Percentiles rank a stretch among this genome's conserved stretches.
Evolutionary conservation across 2,329 filamentous ascomycete genomes (phyloP).

Genomic region (Trichoderma atrobrunneum): DNA sequence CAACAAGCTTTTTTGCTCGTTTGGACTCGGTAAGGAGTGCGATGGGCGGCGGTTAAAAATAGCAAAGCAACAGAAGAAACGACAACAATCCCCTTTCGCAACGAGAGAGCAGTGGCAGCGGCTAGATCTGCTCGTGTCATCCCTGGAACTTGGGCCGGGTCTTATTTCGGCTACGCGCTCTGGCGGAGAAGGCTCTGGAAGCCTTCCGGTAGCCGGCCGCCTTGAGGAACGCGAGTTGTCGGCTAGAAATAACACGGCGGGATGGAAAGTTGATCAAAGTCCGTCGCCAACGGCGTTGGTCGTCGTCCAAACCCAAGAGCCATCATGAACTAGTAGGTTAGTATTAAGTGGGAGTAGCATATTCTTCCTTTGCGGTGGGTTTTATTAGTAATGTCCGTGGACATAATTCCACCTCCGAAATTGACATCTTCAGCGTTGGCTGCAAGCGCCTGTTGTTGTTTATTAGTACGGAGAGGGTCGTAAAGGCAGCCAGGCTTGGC

Average conservation of each 20-base stretch:
- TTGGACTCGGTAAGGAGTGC: neutral
- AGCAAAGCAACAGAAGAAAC: neutral
- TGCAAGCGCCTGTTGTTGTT: neutral
- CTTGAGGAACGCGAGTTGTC: neutral
- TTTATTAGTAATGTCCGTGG: neutral
- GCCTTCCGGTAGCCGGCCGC: conserved; percentile 8
- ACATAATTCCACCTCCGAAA: neutral
- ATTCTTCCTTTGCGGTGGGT: neutral
- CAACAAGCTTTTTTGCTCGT: conserved; percentile 13
- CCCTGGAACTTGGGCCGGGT: conserved; percentile 1
- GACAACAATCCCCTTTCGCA: neutral
- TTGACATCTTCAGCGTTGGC: neutral
- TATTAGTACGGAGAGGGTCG: neutral
- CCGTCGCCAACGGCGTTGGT: neutral
- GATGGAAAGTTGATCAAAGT: neutral
- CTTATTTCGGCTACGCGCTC: conserved; percentile 18
- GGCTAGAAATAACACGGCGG: neutral
- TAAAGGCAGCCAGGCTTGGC: neutral
- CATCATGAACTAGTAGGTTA: neutral
- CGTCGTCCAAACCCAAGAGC: neutral
- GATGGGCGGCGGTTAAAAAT: neutral
- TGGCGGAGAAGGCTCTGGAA: conserved; percentile 1
- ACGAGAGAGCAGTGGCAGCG: neutral
- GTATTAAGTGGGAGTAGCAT: neutral
- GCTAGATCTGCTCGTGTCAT: conserved; percentile 16